Evolutionary conservation across 768 basidiomycete genomes (phyloP).

Genomic region (Tylopilus balloui): DNA sequence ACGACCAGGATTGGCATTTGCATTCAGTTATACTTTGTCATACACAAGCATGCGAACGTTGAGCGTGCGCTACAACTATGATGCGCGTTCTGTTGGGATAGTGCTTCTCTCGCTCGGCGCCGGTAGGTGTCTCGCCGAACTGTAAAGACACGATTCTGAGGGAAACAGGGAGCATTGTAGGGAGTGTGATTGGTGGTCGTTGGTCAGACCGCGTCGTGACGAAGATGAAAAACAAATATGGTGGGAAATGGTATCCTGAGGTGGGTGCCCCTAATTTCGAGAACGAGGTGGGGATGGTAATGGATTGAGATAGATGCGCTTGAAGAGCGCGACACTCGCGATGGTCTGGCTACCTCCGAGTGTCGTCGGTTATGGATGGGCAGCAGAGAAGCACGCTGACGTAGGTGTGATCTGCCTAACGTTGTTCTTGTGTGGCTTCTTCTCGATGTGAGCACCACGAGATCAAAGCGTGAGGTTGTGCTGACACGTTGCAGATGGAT

Average conservation of each 20-base stretch:
- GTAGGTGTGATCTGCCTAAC: constrained; percentile 66
- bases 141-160: neutral
- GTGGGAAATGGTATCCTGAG: constrained; percentile 57
- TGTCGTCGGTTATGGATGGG: constrained; percentile 73
- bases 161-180: constrained; percentile 42
- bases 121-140: constrained; percentile 38
- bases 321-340: constrained; percentile 56
- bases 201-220: constrained; percentile 52
- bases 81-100: constrained; percentile 67
- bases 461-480: neutral
- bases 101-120: constrained; percentile 72
- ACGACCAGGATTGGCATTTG: constrained; percentile 59
- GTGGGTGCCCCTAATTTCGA: constrained; percentile 32
- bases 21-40: constrained; percentile 61
- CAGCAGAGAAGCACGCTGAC: constrained; percentile 55
- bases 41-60: constrained; percentile 77
- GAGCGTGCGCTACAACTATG: constrained; percentile 55
- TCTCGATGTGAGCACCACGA: constrained; percentile 53
- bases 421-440: constrained; percentile 70
- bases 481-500: constrained; percentile 40
- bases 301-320: constrained; percentile 53
- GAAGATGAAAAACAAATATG: constrained; percentile 40
- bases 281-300: neutral
- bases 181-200: constrained; percentile 54
- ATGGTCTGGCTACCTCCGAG: constrained; percentile 53